Percentiles rank a stretch among this genome's conserved stretches.
Evolutionary conservation across 345 rosid genomes (phyloP).

Genomic region (Pistacia atlantica): DNA sequence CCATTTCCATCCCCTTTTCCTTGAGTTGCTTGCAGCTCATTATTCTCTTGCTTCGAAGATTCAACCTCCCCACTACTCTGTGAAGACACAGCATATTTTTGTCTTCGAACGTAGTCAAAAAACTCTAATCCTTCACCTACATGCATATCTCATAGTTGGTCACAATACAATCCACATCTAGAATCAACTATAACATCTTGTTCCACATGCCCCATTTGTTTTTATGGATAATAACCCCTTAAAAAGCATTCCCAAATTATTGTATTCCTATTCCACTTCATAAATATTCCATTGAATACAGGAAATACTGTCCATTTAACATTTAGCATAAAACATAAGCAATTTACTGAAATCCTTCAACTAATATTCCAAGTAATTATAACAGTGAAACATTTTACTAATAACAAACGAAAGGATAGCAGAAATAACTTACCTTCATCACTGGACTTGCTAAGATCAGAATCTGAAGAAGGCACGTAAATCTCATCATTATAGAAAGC

Average conservation of each 20-base stretch:
- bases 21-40: slow-evolving; percentile 14
- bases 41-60: background rate
- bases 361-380: background rate
- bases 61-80: background rate
- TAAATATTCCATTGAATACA: background rate
- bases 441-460: slow-evolving; percentile 17
- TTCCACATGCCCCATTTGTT: background rate
- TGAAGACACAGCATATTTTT: slow-evolving; percentile 20
- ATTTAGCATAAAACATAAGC: background rate
- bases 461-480: slow-evolving; percentile 30
- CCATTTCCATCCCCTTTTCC: background rate
- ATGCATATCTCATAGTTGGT: background rate
- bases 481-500: slow-evolving; percentile 20
- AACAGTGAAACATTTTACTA: background rate
- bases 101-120: no score
- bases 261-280: background rate
- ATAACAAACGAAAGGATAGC: background rate
- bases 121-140: slow-evolving; percentile 22
- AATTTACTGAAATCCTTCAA: background rate
- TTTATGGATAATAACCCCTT: background rate
- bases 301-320: background rate
- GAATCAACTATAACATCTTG: background rate
- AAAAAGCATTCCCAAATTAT: background rate
- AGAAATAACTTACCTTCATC: slow-evolving; percentile 1
- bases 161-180: background rate